These are phyloP conservation scores for Asterionellopsis glacialis DNA, from an alignment of 108 stramenopile species.

Conservation along the genomic window DNA sequence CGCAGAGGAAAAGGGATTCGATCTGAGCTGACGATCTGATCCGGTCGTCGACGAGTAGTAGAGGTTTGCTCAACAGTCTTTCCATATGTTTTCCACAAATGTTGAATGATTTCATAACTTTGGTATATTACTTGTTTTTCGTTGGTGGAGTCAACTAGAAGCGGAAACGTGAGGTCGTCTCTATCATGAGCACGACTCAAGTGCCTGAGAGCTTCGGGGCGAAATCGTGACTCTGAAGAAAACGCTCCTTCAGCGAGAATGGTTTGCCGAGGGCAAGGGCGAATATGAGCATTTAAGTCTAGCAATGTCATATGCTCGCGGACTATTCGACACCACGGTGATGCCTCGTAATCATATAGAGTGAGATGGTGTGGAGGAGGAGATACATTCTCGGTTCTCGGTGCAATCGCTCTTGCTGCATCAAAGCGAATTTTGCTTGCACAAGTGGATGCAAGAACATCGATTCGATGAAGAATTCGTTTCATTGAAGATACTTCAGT, in stretches of 20 bases:
- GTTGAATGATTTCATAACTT: constrained; percentile 19
- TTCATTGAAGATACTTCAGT: no score
- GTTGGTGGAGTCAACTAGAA: constrained; percentile 14
- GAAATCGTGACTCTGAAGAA: constrained; percentile 9
- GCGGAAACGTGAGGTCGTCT: constrained; percentile 18
- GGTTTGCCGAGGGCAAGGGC: constrained; percentile 25
- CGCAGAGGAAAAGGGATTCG: constrained; percentile 16
- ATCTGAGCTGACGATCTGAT: constrained; percentile 7
- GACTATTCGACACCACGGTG: constrained; percentile 28
- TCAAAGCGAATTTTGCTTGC: no score
- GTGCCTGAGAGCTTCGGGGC: constrained; percentile 17
- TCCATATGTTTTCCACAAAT: constrained; percentile 24
- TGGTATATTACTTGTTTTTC: constrained; percentile 9
- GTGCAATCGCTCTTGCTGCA: no score
- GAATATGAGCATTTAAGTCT: constrained; percentile 19
- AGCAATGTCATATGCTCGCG: constrained; percentile 21
- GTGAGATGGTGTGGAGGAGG: constrained; percentile 14
- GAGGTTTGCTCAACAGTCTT: constrained; percentile 5
- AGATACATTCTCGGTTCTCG: neutral
- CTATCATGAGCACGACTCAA: neutral
- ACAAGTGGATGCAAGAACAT: no score
- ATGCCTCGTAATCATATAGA: constrained; percentile 24
- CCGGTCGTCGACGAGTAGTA: constrained; percentile 6
- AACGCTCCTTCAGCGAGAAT: constrained; percentile 18
- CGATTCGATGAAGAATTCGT: no score